Percentiles rank a stretch among this genome's conserved stretches.
Evolutionary conservation across 805 yeast genomes (phyloP).

Genomic region (Priceomyces haplophilus): DNA sequence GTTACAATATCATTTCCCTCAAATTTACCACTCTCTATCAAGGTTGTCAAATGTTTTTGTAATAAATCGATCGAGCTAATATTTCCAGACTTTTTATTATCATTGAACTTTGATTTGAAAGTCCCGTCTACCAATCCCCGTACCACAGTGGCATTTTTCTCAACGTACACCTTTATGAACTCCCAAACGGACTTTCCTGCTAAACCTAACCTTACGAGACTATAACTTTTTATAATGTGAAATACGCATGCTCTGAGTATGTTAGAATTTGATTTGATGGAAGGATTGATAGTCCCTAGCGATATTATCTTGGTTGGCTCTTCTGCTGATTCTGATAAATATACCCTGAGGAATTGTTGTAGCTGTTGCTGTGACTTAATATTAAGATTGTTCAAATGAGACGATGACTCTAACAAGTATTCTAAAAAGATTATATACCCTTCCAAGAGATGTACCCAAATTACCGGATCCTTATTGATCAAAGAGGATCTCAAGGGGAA

Average conservation of each 20-base stretch:
- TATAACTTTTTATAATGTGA: conserved; percentile 47
- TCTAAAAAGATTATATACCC: conserved; percentile 55
- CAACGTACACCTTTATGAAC: conserved; percentile 53
- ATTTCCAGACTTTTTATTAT: conserved; percentile 48
- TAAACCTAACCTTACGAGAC: conserved; percentile 55
- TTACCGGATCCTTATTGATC: conserved; percentile 79
- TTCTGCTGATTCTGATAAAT: conserved; percentile 56
- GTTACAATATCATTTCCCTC: conserved; percentile 42
- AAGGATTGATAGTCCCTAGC: conserved; percentile 69
- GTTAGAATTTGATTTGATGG: conserved; percentile 53
- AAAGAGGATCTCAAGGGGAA: conserved; percentile 71
- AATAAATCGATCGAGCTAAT: conserved; percentile 43
- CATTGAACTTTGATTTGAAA: conserved; percentile 44
- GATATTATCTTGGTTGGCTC: conserved; percentile 63
- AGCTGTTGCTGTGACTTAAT: conserved; percentile 58
- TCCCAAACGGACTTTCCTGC: conserved; percentile 65
- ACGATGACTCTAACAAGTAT: conserved; percentile 41
- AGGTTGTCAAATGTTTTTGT: conserved; percentile 50
- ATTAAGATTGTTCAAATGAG: conserved; percentile 33
- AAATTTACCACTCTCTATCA: conserved; percentile 49
- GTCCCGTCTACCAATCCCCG: conserved; percentile 57
- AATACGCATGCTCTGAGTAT: conserved; percentile 50
- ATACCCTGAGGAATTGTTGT: conserved; percentile 53
- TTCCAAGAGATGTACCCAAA: conserved; percentile 72
- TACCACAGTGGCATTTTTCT: conserved; percentile 41